Base-by-base conservation (phyloP, 805 yeast species). In the Suhomyces tanzawaensis region DNA sequence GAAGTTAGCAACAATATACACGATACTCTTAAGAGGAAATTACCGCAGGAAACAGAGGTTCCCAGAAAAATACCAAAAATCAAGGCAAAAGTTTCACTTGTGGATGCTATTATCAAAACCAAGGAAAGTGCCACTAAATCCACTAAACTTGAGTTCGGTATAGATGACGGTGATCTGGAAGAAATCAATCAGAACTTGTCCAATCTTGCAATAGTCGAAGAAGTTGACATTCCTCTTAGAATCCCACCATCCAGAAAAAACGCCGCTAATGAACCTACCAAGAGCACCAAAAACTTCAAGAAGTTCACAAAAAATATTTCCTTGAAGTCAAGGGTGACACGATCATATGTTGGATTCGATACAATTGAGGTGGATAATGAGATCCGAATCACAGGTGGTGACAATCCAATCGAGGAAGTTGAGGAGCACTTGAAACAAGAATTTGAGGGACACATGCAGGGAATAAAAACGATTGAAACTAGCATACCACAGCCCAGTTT, bases 261-360 rank as follows among this genome's bases (percentile, higher is more conserved):
- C n/a, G 14, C 27, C 12, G 7, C 15, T 17, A 16, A n/a, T 3
- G 33, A 12, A 11, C 22, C 31, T 18, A 12, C 17, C 13, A 58
- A 67, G n/a, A 12, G 14, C 7, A 63, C 37, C 46, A 67, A 60
- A 41, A 69, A 70, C 43, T 70, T 62, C 43, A 71, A 71, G 37
- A 53, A 42, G 4, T 71, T 71, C 51, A 47, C 41, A 21, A 64
- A 64, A 41, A 45, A 47, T 29, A 38, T 40, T 11, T 45, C 47
- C 4, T 16, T 49, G 7, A 47, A 48, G 32, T 42, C 44, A 3
- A 49, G 58, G 11, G 48, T 53, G 3, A 52, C 69, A 1, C 58
- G 66, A 36, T 54, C 59, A 8, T 65, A 52, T 42, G 56, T 69
- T 4, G 52, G 57, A 0, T 40, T 62, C 27, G 50, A 48, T 2